Evolutionary conservation across 2,329 filamentous ascomycete genomes (phyloP), one percentile per base, ranked within the genome.

Genomic region (Fusarium compactum): DNA sequence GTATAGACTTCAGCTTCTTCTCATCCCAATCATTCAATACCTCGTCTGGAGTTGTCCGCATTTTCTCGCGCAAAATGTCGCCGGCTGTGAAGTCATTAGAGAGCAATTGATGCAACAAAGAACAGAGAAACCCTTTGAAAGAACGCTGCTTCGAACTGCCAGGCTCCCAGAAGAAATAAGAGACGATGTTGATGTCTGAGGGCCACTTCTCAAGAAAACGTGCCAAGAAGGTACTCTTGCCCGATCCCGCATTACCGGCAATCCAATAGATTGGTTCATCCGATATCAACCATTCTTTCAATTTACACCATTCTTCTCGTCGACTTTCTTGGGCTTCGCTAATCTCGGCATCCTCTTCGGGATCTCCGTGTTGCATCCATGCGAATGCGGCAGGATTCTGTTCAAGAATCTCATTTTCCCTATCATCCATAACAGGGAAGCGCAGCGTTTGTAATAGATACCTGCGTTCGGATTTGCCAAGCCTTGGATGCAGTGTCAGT

Each of bases 161-260:
- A 5, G 22, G 58, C 11, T 40, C 57, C 58, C 58, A 62, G 15
- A 62, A 62, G 45, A 58, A 62, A 8, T 62, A 45, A 8, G 58
- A 57, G 10, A 51, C 5, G 7, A 62, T 2, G 1, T 20, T 10
- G 2, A 25, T 22, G 3, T 15, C n/a, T 9, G 34, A 7, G 5
- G 12, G 46, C 58, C 53, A 51, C 24, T 20, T 20, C 5, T 24
- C 8, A 5, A 47, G 14, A 9, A 62, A 47, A 25, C 47, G 47
- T 14, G 52, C 53, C 34, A 60, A 22, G 4, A 63, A 20, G 1
- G 48, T 63, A 6, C 60, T 60, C 20, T 63, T 63, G 1, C 55
- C 60, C 4, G 60, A 59, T 8, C 41, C 60, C 2, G 60, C 32
- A 5, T 44, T 59, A 16, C 60, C 60, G 7, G 47, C 59, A 22